Base-by-base conservation (phyloP, 2,329 filamentous ascomycete species). In the Alternaria rosae region DNA sequence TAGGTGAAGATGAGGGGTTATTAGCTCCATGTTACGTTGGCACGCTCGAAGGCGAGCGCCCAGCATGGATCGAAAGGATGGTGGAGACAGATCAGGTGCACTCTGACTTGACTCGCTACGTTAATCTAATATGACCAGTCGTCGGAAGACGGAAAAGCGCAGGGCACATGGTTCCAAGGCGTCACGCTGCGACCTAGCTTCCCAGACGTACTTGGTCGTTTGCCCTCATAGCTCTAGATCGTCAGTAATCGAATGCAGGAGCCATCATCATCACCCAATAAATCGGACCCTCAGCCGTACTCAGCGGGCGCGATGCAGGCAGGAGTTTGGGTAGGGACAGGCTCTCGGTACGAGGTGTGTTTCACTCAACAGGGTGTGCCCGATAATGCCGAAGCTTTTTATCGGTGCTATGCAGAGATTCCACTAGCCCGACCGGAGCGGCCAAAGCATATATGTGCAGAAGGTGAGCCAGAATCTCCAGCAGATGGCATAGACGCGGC, bases 21-120 rank as follows among this genome's bases (percentile, higher is more conserved):
- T 62, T 64, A 64, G 62, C 62, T 64, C 62, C 23, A 61, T 60
- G 68, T 65, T 62, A 67, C 66, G 65, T 59, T 67, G 68, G 64
- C 64, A 65, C 52, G 57, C 58, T 61, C 62, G 52, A 63, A 30
- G 56, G 61, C 59, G 58, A 51, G 44, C 51, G 41, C 57, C 56
- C 52, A 51, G 64, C 64, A 64, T 61, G 55, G 54, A 51, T 57
- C 44, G 62, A 57, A 64, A 66, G 57, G 58, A 67, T 51, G 59
- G 66, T 65, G 60, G 61, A 58, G 65, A 59, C 57, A 54, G 54
- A 59, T 70, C 67, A 70, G 66, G 63, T 68, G 67, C 61, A 42
- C 54, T 59, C 38, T 53, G 54, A 57, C 55, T 61, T 67, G 65
- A 62, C 63, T 62, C 66, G 67, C 59, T 61, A 55, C 62, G 53